These are phyloP conservation scores for Suillus tomentosus DNA, from an alignment of 768 basidiomycete genomes.

Conservation along the genomic window DNA sequence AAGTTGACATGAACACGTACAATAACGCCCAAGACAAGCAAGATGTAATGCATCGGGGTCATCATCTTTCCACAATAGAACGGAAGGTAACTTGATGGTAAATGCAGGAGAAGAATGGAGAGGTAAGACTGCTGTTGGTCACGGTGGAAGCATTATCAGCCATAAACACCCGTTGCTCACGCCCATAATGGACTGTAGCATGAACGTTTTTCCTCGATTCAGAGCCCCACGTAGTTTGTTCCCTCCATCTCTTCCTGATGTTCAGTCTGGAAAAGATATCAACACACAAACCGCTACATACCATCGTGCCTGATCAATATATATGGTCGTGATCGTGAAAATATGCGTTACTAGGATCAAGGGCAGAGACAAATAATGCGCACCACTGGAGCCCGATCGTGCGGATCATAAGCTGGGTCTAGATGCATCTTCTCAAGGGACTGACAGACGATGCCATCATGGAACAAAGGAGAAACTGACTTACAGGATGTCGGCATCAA, in stretches of 20 bases:
- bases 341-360: no score
- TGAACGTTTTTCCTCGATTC: not conserved
- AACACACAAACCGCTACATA: not conserved
- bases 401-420: no score
- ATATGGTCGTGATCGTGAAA: not conserved
- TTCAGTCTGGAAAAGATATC: not conserved
- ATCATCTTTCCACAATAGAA: conserved; percentile 42
- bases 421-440: no score
- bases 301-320: not conserved
- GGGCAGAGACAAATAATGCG: not conserved
- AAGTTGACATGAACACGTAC: conserved; percentile 36
- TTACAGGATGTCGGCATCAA: no score
- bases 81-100: conserved; percentile 2
- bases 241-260: not conserved
- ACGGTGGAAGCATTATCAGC: not conserved
- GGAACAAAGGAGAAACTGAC: no score
- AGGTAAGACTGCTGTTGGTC: conserved; percentile 1
- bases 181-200: not conserved
- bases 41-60: conserved; percentile 61
- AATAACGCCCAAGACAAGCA: conserved; percentile 47
- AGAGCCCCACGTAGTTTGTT: not conserved
- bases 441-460: no score
- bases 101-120: not conserved
- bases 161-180: not conserved
- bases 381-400: conserved; percentile 3